A percentile compares a stretch with the other conserved stretches of the same genome.
phyloP scores from a whole-genome alignment of 306 rosid species.

The Abrus precatorius region DNA sequence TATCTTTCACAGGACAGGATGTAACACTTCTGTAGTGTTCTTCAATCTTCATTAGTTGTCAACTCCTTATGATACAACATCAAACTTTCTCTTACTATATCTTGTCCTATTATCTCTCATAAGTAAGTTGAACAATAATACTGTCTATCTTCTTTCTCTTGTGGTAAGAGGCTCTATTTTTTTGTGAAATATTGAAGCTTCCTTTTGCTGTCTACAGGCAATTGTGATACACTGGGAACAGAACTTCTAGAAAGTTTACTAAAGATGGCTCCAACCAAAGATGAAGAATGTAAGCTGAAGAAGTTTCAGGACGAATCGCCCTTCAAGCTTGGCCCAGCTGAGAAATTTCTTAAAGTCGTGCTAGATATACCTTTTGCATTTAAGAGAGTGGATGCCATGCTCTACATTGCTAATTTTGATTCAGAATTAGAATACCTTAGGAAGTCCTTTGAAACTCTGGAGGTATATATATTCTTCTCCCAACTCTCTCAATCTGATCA shows the following conservation, averaged over 20 bases:
- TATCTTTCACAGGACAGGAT: not conserved
- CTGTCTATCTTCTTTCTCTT: constrained; percentile 12
- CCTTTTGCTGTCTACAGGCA: constrained; percentile 61
- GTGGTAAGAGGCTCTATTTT: not conserved
- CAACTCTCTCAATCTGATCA: not conserved
- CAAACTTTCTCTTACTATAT: not conserved
- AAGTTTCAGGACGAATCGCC: constrained; percentile 84
- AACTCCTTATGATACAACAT: not conserved
- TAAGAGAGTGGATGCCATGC: constrained; percentile 92
- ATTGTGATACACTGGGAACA: constrained; percentile 77
- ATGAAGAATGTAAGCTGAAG: constrained; percentile 77
- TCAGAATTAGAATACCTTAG: constrained; percentile 85
- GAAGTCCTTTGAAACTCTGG: constrained; percentile 76
- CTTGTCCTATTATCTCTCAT: not conserved
- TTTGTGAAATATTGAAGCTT: constrained; percentile 19
- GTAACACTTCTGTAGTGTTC: not conserved
- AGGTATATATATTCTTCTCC: constrained; percentile 59
- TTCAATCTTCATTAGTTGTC: constrained; percentile 1
- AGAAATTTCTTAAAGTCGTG: constrained; percentile 87
- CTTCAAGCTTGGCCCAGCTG: constrained; percentile 89
- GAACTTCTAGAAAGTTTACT: constrained; percentile 88
- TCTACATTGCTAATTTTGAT: constrained; percentile 89
- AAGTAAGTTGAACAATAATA: not conserved
- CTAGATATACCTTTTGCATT: constrained; percentile 92
- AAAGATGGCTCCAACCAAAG: constrained; percentile 93